Evolutionary conservation across 352 stramenopile genomes (phyloP).

Genomic region (Globisporangium uncinulatum): DNA sequence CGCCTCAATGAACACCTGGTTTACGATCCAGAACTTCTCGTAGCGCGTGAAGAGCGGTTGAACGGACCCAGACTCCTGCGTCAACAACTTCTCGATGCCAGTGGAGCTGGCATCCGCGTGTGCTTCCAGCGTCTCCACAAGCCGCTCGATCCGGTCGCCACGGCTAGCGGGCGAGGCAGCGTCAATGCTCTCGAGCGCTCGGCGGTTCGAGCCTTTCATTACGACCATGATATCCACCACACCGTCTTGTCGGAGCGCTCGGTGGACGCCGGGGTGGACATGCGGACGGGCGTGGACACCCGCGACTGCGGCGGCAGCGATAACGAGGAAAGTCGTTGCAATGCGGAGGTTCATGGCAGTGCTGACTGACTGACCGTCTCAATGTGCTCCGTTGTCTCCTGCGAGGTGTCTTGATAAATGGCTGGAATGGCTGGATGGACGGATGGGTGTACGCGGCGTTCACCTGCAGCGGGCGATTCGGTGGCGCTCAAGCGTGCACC

Average conservation of each 20-base stretch:
- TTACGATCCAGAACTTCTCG: slow-evolving; percentile 26
- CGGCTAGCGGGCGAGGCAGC: slow-evolving; percentile 10
- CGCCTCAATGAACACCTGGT: slow-evolving; percentile 20
- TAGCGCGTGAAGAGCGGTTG: slow-evolving; percentile 13
- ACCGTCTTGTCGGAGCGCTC: slow-evolving; percentile 13
- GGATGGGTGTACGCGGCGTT: too few species aligned
- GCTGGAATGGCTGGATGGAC: neutral
- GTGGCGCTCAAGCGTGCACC: neutral
- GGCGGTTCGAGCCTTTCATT: slow-evolving; percentile 12
- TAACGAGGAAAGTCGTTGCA: neutral
- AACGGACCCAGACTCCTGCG: slow-evolving; percentile 4
- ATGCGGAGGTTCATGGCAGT: slow-evolving; percentile 5
- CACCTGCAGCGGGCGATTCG: neutral
- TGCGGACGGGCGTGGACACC: neutral
- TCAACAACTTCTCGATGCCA: slow-evolving; percentile 10
- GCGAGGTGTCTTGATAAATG: neutral
- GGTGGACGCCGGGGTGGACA: slow-evolving; percentile 18
- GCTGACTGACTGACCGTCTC: slow-evolving; percentile 5
- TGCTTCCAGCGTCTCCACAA: slow-evolving; percentile 13
- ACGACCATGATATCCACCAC: slow-evolving; percentile 19
- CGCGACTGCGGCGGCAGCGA: slow-evolving; percentile 8
- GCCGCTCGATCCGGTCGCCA: slow-evolving; percentile 14
- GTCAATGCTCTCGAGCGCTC: slow-evolving; percentile 11
- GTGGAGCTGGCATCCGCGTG: slow-evolving; percentile 2
- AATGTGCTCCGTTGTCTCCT: neutral